phyloP scores from a whole-genome alignment of 495 filamentous ascomycete species.

The Tuber melanosporum region DNA sequence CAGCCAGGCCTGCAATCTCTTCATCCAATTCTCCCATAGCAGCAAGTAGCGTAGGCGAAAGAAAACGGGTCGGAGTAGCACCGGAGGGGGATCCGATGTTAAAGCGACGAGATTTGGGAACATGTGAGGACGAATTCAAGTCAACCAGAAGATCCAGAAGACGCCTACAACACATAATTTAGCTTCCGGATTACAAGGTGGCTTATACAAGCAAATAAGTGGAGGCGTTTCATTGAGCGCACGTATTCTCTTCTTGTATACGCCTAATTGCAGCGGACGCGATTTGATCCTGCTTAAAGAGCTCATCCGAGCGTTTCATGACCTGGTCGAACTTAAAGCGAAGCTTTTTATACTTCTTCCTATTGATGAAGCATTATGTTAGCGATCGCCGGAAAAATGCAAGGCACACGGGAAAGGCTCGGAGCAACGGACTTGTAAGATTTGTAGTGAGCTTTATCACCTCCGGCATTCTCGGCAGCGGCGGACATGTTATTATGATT shows the following conservation, averaged over 20 bases:
- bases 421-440: constrained; percentile 33
- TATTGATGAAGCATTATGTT: constrained; percentile 37
- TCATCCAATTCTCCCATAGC: constrained; percentile 45
- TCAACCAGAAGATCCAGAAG: constrained; percentile 80
- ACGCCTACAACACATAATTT: constrained; percentile 49
- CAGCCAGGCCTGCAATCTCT: constrained; percentile 45
- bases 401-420: not conserved
- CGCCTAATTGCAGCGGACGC: constrained; percentile 68
- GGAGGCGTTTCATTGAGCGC: constrained; percentile 20
- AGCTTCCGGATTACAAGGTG: constrained; percentile 14
- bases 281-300: constrained; percentile 71
- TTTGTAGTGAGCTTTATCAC: constrained; percentile 39
- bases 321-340: constrained; percentile 74
- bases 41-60: constrained; percentile 46
- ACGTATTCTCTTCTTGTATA: constrained; percentile 84
- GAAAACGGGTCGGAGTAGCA: constrained; percentile 36
- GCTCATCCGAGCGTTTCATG: constrained; percentile 69
- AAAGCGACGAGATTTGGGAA: constrained; percentile 68
- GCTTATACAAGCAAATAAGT: not conserved
- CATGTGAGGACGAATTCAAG: constrained; percentile 69
- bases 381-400: not conserved
- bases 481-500: constrained; percentile 18
- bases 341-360: constrained; percentile 95
- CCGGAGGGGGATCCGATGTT: constrained; percentile 39
- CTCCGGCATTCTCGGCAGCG: constrained; percentile 31